phyloP scores from a whole-genome alignment of 176 grass and related monocot genomes.

The Triticum dicoccoides region DNA sequence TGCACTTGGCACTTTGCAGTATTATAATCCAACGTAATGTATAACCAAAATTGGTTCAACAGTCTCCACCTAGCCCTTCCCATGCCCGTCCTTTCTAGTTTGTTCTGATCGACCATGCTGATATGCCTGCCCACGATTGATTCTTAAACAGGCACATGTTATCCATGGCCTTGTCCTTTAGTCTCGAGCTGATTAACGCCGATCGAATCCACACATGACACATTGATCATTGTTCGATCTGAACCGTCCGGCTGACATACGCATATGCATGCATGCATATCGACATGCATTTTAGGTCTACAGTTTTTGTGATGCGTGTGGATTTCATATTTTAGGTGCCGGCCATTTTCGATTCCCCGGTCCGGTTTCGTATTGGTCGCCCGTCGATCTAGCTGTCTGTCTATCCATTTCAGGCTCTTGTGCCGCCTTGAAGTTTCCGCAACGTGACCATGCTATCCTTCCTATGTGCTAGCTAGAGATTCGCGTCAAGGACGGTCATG shows the following conservation, averaged over 20 bases:
- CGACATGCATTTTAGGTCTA: neutral
- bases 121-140: neutral
- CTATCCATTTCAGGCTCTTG: slow-evolving; percentile 5
- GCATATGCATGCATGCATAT: neutral
- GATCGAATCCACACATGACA: neutral
- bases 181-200: neutral
- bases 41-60: slow-evolving; percentile 3
- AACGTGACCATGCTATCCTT: slow-evolving; percentile 23
- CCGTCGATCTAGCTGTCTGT: neutral
- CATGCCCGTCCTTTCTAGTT: neutral
- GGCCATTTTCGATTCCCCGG: neutral
- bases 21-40: neutral
- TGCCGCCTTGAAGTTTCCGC: neutral
- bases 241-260: neutral
- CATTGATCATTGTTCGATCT: neutral
- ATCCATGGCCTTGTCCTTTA: slow-evolving; percentile 2
- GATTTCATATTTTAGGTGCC: neutral
- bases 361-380: neutral
- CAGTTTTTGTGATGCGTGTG: neutral
- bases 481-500: slow-evolving; percentile 27
- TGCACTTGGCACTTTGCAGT: neutral
- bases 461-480: neutral
- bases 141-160: slow-evolving; percentile 1
- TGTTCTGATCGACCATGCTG: neutral
- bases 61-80: slow-evolving; percentile 11